Percentiles rank a stretch among this genome's conserved stretches.
phyloP scores from a whole-genome alignment of 345 rosid species.

The Arabidopsis thaliana region TAIR10.1 NC_003070.9:18496501-18497000 shows the following conservation, averaged over 20 bases:
- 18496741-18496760: constrained; percentile 34
- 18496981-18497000: constrained; percentile 35
- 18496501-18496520: constrained; percentile 12
- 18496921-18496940: background rate
- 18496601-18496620: constrained; percentile 96
- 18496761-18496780: constrained; percentile 9
- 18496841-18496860: background rate
- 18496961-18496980: background rate
- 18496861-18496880: constrained; percentile 34
- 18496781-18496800: constrained; percentile 11
- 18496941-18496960: background rate
- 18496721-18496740: background rate
- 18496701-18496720: constrained; percentile 88
- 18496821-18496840: background rate
- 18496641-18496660: constrained; percentile 95
- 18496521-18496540: constrained; percentile 14
- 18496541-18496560: constrained; percentile 31
- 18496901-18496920: constrained; percentile 1
- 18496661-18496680: constrained; percentile 96
- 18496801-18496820: background rate
- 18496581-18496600: constrained; percentile 79
- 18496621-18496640: constrained; percentile 98
- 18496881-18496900: constrained; percentile 41
- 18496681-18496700: constrained; percentile 98
- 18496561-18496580: constrained; percentile 99